Percentiles rank a stretch among this genome's conserved stretches.
phyloP scores from a whole-genome alignment of 2,329 filamentous ascomycete genomes.

The Ceratocystis papillata region DNA sequence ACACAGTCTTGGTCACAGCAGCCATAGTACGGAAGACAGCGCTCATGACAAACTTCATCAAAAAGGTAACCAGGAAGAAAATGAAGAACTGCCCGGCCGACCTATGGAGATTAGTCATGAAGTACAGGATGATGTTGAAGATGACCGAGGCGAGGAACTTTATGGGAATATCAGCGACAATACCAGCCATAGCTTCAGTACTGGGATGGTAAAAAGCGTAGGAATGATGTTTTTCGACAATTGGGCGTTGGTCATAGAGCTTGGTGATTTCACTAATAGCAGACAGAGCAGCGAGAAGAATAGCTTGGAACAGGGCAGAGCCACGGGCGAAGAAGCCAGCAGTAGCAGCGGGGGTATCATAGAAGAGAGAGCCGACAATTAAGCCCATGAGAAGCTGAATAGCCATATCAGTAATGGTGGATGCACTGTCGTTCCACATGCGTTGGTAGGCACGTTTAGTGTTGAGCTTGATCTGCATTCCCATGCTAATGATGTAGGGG shows the following conservation, averaged over 20 bases:
- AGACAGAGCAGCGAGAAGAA: slow-evolving; percentile 48
- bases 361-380: slow-evolving; percentile 53
- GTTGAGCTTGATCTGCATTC: slow-evolving; percentile 44
- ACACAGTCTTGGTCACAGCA: slow-evolving; percentile 55
- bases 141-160: slow-evolving; percentile 41
- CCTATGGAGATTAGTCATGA: slow-evolving; percentile 43
- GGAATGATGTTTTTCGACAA: slow-evolving; percentile 40
- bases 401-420: slow-evolving; percentile 37
- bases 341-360: slow-evolving; percentile 39
- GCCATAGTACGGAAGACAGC: slow-evolving; percentile 67
- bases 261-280: slow-evolving; percentile 46
- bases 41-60: slow-evolving; percentile 60
- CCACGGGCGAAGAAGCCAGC: slow-evolving; percentile 45
- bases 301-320: slow-evolving; percentile 48
- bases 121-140: slow-evolving; percentile 51
- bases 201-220: slow-evolving; percentile 44
- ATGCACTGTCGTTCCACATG: slow-evolving; percentile 42
- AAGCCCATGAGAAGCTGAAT: slow-evolving; percentile 47
- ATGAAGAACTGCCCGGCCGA: slow-evolving; percentile 62
- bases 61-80: slow-evolving; percentile 60
- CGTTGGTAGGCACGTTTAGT: slow-evolving; percentile 43
- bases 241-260: slow-evolving; percentile 37
- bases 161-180: slow-evolving; percentile 46
- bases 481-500: slow-evolving; percentile 46
- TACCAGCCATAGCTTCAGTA: slow-evolving; percentile 44